Percentiles rank a stretch among this genome's conserved stretches.
phyloP scores from a whole-genome alignment of 2,329 filamentous ascomycete genomes.

The Xylariaceae sp. region DNA sequence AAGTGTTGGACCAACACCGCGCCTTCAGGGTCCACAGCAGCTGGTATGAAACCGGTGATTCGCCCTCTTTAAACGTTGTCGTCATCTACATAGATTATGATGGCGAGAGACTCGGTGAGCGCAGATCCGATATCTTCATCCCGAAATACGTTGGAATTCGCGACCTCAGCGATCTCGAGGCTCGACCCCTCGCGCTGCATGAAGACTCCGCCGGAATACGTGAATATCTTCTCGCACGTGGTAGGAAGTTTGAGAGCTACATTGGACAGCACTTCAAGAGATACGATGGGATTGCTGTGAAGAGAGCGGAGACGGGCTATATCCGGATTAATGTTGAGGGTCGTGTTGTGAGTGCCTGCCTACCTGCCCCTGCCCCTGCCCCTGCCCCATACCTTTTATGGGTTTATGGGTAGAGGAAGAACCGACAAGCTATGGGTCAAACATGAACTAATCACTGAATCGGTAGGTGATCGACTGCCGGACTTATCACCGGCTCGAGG shows the following conservation, averaged over 20 bases:
- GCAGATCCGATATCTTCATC: slow-evolving; percentile 24
- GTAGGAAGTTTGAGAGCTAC: slow-evolving; percentile 31
- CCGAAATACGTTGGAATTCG: slow-evolving; percentile 26
- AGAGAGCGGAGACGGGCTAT: slow-evolving; percentile 14
- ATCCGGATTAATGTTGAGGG: slow-evolving; percentile 28
- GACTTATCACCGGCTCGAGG: slow-evolving; percentile 30
- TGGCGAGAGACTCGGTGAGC: slow-evolving; percentile 31
- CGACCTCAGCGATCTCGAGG: slow-evolving; percentile 27
- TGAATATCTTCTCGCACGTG: slow-evolving; percentile 24
- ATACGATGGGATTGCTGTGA: slow-evolving; percentile 31
- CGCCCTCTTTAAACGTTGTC: slow-evolving; percentile 23
- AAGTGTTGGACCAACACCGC: slow-evolving; percentile 25
- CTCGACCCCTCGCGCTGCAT: slow-evolving; percentile 30
- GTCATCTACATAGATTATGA: slow-evolving; percentile 33
- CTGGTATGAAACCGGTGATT: slow-evolving; percentile 25
- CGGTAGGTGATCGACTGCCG: slow-evolving; percentile 32
- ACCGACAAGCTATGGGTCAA: not conserved
- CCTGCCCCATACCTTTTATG: too few species aligned
- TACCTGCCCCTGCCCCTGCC: too few species aligned
- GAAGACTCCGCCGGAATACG: slow-evolving; percentile 22
- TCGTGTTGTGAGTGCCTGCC: slow-evolving; percentile 21
- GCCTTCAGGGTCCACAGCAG: slow-evolving; percentile 29
- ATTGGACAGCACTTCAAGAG: slow-evolving; percentile 32
- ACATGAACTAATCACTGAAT: not conserved
- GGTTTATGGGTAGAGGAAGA: not conserved